A percentile compares a stretch with the other conserved stretches of the same genome.
phyloP scores from a whole-genome alignment of 805 yeast species.

The Cyberlindnera japonica region DNA sequence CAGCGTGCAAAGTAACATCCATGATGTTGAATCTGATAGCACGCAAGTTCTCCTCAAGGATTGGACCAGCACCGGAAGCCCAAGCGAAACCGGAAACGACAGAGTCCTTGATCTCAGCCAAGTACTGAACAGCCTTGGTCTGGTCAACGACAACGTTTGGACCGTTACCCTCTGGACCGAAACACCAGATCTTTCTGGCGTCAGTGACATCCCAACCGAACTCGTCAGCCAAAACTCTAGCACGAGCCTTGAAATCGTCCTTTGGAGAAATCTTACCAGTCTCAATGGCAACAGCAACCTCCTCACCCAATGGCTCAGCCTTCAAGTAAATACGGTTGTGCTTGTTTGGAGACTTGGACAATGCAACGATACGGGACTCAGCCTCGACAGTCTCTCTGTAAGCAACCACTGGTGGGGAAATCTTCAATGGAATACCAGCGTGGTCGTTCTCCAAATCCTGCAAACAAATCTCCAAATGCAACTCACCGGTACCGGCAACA shows the following conservation, averaged over 20 bases:
- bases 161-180: conserved; percentile 99
- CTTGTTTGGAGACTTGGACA: conserved; percentile 99
- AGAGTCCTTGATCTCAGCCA: conserved; percentile 98
- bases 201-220: conserved; percentile 99
- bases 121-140: conserved; percentile 99
- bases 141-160: conserved; percentile 98
- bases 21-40: conserved; percentile 95
- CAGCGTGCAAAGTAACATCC: conserved; percentile 99
- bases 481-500: conserved; percentile 99
- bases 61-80: conserved; percentile 99
- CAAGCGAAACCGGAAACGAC: conserved; percentile 99
- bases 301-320: conserved; percentile 96
- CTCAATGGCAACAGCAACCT: conserved; percentile 89
- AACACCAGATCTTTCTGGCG: conserved; percentile 99
- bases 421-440: conserved; percentile 98
- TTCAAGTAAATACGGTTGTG: conserved; percentile 99
- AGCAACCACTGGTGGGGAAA: conserved; percentile 96
- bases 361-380: conserved; percentile 93
- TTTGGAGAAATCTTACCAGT: conserved; percentile 86
- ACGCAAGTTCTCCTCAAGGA: conserved; percentile 95
- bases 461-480: conserved; percentile 97
- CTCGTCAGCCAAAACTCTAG: conserved; percentile 97
- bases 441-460: conserved; percentile 95
- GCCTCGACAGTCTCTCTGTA: conserved; percentile 97
- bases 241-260: conserved; percentile 98